Evolutionary conservation across 179 eudicot species (phyloP).

Genomic region (Silene coronaria): DNA sequence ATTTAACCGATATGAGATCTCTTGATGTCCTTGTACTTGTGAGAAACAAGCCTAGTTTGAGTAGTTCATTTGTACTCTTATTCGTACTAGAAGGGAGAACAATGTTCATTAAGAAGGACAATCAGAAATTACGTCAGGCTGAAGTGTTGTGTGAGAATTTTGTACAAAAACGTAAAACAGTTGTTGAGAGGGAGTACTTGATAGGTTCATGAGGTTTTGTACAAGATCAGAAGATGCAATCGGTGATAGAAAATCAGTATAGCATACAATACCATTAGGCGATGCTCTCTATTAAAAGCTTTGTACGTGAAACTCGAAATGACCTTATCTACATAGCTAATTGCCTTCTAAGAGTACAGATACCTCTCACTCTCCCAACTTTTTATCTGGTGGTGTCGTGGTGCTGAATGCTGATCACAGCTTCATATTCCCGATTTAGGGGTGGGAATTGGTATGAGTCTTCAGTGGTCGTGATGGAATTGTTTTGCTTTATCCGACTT

Average conservation of each 20-base stretch:
- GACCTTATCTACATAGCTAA: not conserved
- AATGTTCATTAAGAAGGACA: not conserved
- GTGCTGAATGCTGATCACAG: not conserved
- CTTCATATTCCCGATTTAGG: not conserved
- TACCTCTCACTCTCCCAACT: not conserved
- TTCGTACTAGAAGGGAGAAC: not conserved
- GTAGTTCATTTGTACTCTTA: not conserved
- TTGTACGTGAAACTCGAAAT: not conserved
- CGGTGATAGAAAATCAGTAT: not conserved
- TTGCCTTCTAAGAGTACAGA: not conserved
- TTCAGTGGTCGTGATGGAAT: not conserved
- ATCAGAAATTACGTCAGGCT: not conserved
- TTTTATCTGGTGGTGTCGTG: not conserved
- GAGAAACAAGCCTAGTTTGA: not conserved
- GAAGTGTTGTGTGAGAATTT: not conserved
- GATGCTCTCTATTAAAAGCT: not conserved
- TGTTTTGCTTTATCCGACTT: not conserved
- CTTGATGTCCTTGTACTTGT: no score
- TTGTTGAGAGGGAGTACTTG: not conserved
- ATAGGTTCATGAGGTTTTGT: not conserved
- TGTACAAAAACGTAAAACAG: no score
- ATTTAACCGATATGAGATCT: no score
- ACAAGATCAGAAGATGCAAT: not conserved
- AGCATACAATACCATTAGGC: not conserved
- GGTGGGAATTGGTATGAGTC: no score